Base-by-base conservation (phyloP, 768 basidiomycete genomes). In the Artomyces pyxidatus region DNA sequence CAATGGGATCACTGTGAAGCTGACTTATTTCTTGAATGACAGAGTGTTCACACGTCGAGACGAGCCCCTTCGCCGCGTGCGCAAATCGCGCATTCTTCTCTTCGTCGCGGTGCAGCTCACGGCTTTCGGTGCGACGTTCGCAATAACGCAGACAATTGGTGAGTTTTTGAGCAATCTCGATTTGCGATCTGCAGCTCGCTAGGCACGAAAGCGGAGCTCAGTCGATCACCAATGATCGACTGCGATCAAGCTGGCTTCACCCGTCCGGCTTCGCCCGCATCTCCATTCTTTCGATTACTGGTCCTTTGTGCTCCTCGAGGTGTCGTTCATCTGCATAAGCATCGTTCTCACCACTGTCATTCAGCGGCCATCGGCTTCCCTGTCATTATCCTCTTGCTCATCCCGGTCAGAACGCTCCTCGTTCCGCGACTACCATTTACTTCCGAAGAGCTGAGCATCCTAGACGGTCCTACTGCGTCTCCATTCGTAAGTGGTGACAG, bases 351-450 rank as follows among this genome's bases (percentile, higher is more conserved):
- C 32, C 17, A 8, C n/a, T n/a, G n/a, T n/a, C n/a, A n/a, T n/a
- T n/a, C 48, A 83, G 92, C 88, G 37, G 91, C 90, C 4, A 91
- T 95, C 50, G 90, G 85, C 0, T 96, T 96, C 63, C 91, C 93
- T 0, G 74, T 95, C 44, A 79, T 96, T 58, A 93, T 95, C 59
- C 77, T 88, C 62, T 65, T 89, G 32, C 74, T 96, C 12, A 72
- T 95, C 21, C 94, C 93, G 0, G 52, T 93, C 11, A 76, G 93
- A 41, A 73, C 78, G 22, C 68, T 73, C 49, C 55, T 88, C n/a
- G 72, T 95, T 12, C 90, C 93, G 0, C 71, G 71, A 17, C 65
- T 94, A 37, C 75, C 83, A 0, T 93, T 96, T 62, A 84, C 83
- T 0, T 59, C 64, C 3, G 86, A 85, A 52, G 94, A 96, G 60